Conservation (phyloP, 768 basidiomycete genomes). For the Suillus decipiens region DNA sequence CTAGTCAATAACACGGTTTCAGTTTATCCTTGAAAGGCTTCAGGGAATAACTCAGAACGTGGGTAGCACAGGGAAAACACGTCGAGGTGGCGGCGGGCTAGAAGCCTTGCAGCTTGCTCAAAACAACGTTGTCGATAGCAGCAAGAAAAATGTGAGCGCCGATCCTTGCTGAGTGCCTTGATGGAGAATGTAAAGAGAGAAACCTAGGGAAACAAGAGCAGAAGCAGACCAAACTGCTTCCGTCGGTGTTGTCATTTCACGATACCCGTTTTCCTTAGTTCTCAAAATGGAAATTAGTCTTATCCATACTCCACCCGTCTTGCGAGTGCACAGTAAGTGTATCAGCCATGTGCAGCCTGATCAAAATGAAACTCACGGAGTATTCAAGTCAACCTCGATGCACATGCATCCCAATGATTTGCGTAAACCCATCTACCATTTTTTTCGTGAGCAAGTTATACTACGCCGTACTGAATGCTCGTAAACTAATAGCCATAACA, state of each 20-base stretch:
- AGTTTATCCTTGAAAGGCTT: slow-evolving; percentile 2
- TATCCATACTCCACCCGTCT: neutral
- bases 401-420: neutral
- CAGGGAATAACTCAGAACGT: neutral
- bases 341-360: neutral
- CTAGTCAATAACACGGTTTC: neutral
- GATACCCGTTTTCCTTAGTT: slow-evolving; percentile 6
- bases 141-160: neutral
- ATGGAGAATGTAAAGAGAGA: slow-evolving; percentile 8
- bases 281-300: slow-evolving; percentile 10
- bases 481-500: neutral
- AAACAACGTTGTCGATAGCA: slow-evolving; percentile 3
- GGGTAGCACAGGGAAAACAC: slow-evolving; percentile 8
- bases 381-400: neutral
- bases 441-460: neutral
- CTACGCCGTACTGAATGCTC: neutral
- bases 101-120: slow-evolving; percentile 5
- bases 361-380: neutral
- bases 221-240: slow-evolving; percentile 8
- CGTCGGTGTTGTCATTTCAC: slow-evolving; percentile 6
- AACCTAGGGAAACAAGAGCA: slow-evolving; percentile 10
- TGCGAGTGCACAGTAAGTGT: neutral
- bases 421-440: neutral
- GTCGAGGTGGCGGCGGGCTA: slow-evolving; percentile 4
- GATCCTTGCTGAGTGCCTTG: slow-evolving; percentile 2